A percentile compares a stretch with the other conserved stretches of the same genome.
Conservation (phyloP, 2,329 filamentous ascomycete species). For the Emmonsia crescens region DNA sequence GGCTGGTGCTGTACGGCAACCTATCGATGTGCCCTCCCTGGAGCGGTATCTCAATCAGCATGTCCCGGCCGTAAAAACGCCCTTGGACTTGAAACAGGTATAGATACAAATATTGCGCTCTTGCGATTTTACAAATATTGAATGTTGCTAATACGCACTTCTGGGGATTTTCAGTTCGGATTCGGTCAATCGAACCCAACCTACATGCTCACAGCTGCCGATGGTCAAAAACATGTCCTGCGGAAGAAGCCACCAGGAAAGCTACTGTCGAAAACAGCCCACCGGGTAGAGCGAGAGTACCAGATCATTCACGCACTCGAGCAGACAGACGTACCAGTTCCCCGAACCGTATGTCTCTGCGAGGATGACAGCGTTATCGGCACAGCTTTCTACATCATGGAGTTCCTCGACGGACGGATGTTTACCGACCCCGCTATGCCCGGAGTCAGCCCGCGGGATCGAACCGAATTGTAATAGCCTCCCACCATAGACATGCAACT, state of each 20-base stretch:
- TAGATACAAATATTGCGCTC: slow-evolving; percentile 11
- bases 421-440: slow-evolving; percentile 82
- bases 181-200: slow-evolving; percentile 97
- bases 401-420: slow-evolving; percentile 86
- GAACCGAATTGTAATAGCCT: slow-evolving; percentile 54
- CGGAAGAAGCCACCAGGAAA: slow-evolving; percentile 97
- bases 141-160: not conserved
- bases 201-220: slow-evolving; percentile 70
- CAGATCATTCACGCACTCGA: slow-evolving; percentile 76
- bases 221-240: slow-evolving; percentile 67
- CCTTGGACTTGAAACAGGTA: slow-evolving; percentile 84
- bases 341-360: slow-evolving; percentile 72
- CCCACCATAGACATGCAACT: slow-evolving; percentile 3
- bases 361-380: slow-evolving; percentile 71
- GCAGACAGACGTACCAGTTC: slow-evolving; percentile 72
- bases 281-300: slow-evolving; percentile 94
- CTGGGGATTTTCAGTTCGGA: slow-evolving; percentile 57
- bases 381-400: slow-evolving; percentile 95
- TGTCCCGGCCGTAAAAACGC: slow-evolving; percentile 74
- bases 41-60: slow-evolving; percentile 65
- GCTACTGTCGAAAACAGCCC: slow-evolving; percentile 84
- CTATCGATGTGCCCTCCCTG: slow-evolving; percentile 70
- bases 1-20: slow-evolving; percentile 83
- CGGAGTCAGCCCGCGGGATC: slow-evolving; percentile 54
- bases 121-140: not conserved